Conservation (phyloP, 352 stramenopile genomes). For the Elongisporangium anandrum region DNA sequence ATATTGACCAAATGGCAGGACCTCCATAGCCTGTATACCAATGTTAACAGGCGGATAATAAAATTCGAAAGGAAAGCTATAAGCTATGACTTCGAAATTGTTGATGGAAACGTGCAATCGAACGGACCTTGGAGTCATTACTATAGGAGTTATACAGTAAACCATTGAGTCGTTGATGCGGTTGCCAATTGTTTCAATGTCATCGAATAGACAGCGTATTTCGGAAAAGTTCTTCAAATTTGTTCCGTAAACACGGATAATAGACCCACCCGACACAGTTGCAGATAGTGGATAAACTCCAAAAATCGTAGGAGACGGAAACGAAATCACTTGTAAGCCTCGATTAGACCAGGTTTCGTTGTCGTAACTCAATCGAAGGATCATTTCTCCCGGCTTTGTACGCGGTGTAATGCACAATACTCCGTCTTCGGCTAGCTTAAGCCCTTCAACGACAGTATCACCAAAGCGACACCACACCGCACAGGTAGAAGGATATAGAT, state of each 20-base stretch:
- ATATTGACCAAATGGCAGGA: slow-evolving; percentile 7
- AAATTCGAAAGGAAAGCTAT: slow-evolving; percentile 19
- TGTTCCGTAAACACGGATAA: slow-evolving; percentile 31
- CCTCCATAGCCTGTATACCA: slow-evolving; percentile 6
- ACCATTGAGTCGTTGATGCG: slow-evolving; percentile 24
- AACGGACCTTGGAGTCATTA: slow-evolving; percentile 1
- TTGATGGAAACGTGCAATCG: slow-evolving; percentile 33
- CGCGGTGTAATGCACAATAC: slow-evolving; percentile 27
- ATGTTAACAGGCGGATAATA: slow-evolving; percentile 7
- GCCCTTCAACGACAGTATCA: slow-evolving; percentile 10
- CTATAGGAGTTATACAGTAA: slow-evolving; percentile 22
- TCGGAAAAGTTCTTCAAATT: slow-evolving; percentile 25
- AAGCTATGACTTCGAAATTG: slow-evolving; percentile 25
- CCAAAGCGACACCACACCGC: slow-evolving; percentile 37
- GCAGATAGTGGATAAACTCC: slow-evolving; percentile 14
- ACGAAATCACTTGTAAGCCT: slow-evolving; percentile 21
- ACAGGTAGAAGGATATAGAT: slow-evolving; percentile 13
- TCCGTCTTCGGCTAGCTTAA: slow-evolving; percentile 20
- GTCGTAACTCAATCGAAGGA: slow-evolving; percentile 29
- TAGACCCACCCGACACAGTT: slow-evolving; percentile 2
- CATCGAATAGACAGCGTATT: slow-evolving; percentile 32
- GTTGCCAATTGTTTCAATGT: slow-evolving; percentile 13
- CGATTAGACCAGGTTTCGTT: slow-evolving; percentile 28
- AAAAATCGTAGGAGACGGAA: slow-evolving; percentile 27
- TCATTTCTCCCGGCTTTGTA: slow-evolving; percentile 14